Percentiles rank a stretch among this genome's conserved stretches.
phyloP scores from a whole-genome alignment of 148 eudicot species.

The Rheum nobile region DNA sequence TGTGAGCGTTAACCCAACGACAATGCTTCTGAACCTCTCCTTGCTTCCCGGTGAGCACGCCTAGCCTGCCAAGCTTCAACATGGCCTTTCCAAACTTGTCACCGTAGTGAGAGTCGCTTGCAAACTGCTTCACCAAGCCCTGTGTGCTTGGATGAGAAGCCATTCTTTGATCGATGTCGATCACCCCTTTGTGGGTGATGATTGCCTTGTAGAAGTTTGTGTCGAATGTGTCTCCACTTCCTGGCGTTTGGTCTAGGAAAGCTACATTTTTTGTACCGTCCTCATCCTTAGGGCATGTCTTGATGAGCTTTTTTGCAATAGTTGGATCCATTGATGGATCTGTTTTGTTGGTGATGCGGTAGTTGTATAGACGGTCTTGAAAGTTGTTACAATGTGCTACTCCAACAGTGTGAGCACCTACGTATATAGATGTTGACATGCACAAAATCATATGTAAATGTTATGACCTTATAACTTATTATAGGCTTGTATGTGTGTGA shows the following conservation, averaged over 20 bases:
- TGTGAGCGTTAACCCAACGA: constrained; percentile 8
- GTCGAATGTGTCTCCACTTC: constrained; percentile 32
- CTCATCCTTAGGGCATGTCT: background rate
- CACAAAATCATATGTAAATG: too few species aligned
- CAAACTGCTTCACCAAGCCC: constrained; percentile 20
- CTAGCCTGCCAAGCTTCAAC: constrained; percentile 38
- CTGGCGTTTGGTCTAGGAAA: constrained; percentile 44
- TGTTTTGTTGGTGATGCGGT: background rate
- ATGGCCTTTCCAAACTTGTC: constrained; percentile 50
- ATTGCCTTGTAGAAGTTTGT: constrained; percentile 44
- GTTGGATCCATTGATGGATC: background rate
- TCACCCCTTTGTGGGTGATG: constrained; percentile 17
- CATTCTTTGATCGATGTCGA: constrained; percentile 43
- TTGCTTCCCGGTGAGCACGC: constrained; percentile 1
- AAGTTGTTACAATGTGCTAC: constrained; percentile 41
- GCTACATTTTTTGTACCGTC: constrained; percentile 9
- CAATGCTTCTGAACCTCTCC: background rate
- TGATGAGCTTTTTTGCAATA: constrained; percentile 13
- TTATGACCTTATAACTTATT: too few species aligned
- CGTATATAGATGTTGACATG: background rate
- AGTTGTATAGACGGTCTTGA: constrained; percentile 46
- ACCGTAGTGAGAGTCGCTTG: constrained; percentile 23
- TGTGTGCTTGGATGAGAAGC: constrained; percentile 28
- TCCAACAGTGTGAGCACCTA: constrained; percentile 44
- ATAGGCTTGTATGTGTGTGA: too few species aligned